Evolutionary conservation across 306 rosid genomes (phyloP).

Genomic region (Quercus engelmannii): DNA sequence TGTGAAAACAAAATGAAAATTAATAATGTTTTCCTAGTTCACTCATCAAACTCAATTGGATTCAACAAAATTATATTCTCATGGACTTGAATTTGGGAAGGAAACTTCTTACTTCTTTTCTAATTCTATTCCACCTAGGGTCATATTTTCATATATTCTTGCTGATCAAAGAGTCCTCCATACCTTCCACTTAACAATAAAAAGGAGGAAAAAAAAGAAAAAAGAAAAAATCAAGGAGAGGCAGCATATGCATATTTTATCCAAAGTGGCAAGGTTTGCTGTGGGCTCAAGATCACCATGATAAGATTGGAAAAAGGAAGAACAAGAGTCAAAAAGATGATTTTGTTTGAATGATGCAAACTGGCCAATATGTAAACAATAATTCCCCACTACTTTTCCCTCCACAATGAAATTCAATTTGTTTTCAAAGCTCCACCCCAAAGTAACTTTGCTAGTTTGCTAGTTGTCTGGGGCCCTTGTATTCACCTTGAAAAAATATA

Average conservation of each 20-base stretch:
- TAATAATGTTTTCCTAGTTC: too few relatives aligned
- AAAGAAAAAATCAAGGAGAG: too few relatives aligned
- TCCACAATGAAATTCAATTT: slow-evolving; percentile 9
- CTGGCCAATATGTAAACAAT: slow-evolving; percentile 2
- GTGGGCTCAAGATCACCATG: background rate
- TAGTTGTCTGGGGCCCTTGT: background rate
- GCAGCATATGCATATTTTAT: too few relatives aligned
- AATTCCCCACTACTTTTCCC: slow-evolving; percentile 12
- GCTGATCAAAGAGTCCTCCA: background rate
- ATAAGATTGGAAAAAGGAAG: background rate
- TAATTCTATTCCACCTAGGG: background rate
- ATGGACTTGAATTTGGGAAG: background rate
- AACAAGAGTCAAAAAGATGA: background rate
- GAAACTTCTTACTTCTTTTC: background rate
- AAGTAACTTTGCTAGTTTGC: slow-evolving; percentile 10
- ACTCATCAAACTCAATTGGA: too few relatives aligned
- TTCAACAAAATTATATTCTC: too few relatives aligned
- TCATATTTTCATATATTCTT: background rate
- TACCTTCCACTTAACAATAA: too few relatives aligned
- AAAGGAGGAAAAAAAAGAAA: too few relatives aligned
- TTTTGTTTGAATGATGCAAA: slow-evolving; percentile 9
- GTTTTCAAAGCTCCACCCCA: background rate
- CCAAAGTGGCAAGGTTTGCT: background rate
- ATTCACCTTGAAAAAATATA: background rate
- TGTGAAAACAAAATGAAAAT: too few relatives aligned